phyloP scores from a whole-genome alignment of 1,139 yeast genomes.

The Sugiyamaella pinicola region DNA sequence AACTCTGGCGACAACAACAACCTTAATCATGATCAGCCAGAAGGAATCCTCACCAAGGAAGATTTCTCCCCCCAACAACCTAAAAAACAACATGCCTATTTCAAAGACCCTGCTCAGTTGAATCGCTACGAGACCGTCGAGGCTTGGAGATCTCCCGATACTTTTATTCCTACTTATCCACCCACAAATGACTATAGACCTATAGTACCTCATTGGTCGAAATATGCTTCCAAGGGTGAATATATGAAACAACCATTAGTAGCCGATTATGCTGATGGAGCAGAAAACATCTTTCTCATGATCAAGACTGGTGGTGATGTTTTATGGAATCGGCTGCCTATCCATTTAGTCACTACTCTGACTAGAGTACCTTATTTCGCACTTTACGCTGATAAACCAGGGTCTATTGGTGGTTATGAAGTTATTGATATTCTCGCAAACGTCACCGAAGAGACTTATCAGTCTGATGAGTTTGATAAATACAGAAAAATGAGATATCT shows the following conservation, averaged over 20 bases:
- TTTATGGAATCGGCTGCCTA: conserved; percentile 43
- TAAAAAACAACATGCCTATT: not conserved
- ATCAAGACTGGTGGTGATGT: conserved; percentile 44
- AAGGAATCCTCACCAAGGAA: not conserved
- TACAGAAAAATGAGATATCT: conserved; percentile 37
- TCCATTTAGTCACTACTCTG: conserved; percentile 42
- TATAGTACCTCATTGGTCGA: conserved; percentile 17
- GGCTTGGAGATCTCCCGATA: conserved; percentile 25
- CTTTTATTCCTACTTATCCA: conserved; percentile 21
- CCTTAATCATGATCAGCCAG: not conserved
- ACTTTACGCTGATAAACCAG: conserved; percentile 41
- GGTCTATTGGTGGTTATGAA: conserved; percentile 40
- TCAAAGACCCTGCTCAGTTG: not conserved
- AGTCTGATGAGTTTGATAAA: conserved; percentile 32
- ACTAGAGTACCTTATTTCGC: conserved; percentile 42
- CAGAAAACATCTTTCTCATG: conserved; percentile 39
- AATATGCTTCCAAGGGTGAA: conserved; percentile 22
- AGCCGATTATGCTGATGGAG: conserved; percentile 34
- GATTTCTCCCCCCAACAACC: conserved; percentile 1
- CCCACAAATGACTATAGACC: conserved; percentile 15
- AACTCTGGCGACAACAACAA: not conserved
- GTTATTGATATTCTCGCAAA: conserved; percentile 41
- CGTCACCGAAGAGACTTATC: conserved; percentile 34
- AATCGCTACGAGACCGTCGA: conserved; percentile 24
- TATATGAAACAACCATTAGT: conserved; percentile 33